phyloP scores from a whole-genome alignment of 2,329 filamentous ascomycete species.

The Epichloe amarillans region DNA sequence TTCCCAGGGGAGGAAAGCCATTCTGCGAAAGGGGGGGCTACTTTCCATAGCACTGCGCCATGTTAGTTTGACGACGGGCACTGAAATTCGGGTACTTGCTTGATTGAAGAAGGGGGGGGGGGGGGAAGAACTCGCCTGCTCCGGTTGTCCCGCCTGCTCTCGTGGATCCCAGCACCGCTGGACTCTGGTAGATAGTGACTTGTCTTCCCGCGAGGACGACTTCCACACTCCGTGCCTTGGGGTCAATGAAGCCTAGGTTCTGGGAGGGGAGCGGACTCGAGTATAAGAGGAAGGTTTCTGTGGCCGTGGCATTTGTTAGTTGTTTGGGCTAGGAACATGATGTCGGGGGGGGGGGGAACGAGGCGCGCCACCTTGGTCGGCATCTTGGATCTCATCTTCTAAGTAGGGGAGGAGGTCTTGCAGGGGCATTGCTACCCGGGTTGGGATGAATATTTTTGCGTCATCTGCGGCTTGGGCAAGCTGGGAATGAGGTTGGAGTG shows the following conservation, averaged over 20 bases:
- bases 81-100: accelerated
- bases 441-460: not conserved
- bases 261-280: constrained; percentile 54
- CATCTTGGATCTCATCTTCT: constrained; percentile 32
- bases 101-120: accelerated
- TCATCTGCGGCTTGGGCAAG: no score
- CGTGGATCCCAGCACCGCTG: constrained; percentile 63
- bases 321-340: not conserved
- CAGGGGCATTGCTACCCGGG: constrained; percentile 6
- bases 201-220: constrained; percentile 56
- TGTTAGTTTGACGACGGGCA: not conserved
- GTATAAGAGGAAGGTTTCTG: constrained; percentile 84
- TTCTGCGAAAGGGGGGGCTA: constrained; percentile 73
- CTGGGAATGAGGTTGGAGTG: no score
- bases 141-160: constrained; percentile 48
- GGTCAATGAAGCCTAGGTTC: constrained; percentile 75
- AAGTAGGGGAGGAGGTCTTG: constrained; percentile 18
- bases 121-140: constrained; percentile 25
- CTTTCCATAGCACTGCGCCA: constrained; percentile 68
- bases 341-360: not conserved
- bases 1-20: constrained; percentile 60
- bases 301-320: not conserved
- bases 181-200: constrained; percentile 70
- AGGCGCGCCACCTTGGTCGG: constrained; percentile 30
- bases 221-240: constrained; percentile 50